Percentiles rank a stretch among this genome's conserved stretches.
Evolutionary conservation across 129 eudicot genomes (phyloP).

Genomic region (Pittosporum tobira): DNA sequence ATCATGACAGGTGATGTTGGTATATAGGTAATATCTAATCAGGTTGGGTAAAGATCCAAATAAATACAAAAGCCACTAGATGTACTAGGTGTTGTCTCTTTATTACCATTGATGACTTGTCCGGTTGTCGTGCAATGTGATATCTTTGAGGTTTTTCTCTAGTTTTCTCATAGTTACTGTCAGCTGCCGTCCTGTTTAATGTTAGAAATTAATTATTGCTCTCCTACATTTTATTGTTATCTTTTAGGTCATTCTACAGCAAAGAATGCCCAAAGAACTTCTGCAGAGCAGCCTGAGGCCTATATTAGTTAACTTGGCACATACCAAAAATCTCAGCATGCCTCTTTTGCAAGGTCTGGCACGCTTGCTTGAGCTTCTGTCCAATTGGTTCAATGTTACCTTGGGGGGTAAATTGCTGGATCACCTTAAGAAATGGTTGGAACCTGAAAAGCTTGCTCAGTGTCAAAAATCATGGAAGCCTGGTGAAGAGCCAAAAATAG

Average conservation of each 20-base stretch:
- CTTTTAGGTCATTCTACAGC: slow-evolving; percentile 77
- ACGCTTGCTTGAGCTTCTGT: slow-evolving; percentile 84
- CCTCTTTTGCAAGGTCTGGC: slow-evolving; percentile 98
- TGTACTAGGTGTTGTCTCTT: neutral
- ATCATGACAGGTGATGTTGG: slow-evolving; percentile 1
- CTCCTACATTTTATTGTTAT: slow-evolving; percentile 10
- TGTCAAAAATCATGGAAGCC: slow-evolving; percentile 91
- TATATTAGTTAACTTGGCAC: slow-evolving; percentile 86
- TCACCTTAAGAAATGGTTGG: slow-evolving; percentile 93
- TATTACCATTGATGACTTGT: neutral
- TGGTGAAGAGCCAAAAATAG: slow-evolving; percentile 98
- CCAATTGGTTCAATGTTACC: slow-evolving; percentile 95
- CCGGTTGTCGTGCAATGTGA: neutral
- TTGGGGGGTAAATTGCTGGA: slow-evolving; percentile 90
- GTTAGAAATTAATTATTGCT: slow-evolving; percentile 10
- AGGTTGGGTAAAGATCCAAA: neutral
- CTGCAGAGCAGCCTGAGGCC: slow-evolving; percentile 97
- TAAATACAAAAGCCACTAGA: neutral
- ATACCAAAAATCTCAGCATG: slow-evolving; percentile 92
- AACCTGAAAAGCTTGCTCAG: slow-evolving; percentile 95
- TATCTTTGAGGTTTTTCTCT: neutral
- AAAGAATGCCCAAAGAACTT: slow-evolving; percentile 98
- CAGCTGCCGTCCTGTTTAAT: neutral
- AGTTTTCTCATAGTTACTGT: neutral
- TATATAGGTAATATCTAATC: neutral